Evolutionary conservation across 176 grass and related monocot genomes (phyloP), one percentile per base, ranked within the genome.

Genomic region (Tuctoria greenei): DNA sequence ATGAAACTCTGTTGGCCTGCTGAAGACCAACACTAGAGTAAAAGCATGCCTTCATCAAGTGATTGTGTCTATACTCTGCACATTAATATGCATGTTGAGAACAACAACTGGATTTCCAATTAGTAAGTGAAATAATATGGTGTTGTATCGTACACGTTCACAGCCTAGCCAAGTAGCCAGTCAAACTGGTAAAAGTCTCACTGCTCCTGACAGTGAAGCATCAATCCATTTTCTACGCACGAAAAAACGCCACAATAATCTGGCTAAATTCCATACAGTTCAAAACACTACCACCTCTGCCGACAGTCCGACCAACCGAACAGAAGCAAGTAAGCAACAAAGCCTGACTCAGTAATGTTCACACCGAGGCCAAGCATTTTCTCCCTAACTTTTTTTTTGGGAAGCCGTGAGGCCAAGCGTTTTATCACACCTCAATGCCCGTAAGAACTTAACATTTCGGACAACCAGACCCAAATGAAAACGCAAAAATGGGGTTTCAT

Each of bases 21-120:
- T 46, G 40, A 16, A 46, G 40, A 66, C 7, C 10, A 0, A 2
- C 24, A 21, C 3, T 25, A 57, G 36, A 67, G 11, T 64, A 57
- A 66, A 67, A 28, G 46, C 35, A 26, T 77, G 76, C 9, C 10
- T 31, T 79, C 64, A 74, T 45, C 47, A 82, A 46, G 40, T 74
- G 42, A 37, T 10, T 36, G 1, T 7, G 34, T 40, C n/a, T 20
- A 47, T 47, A 47, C 39, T 47, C 45, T 47, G 24, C 11, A 43
- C 26, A 66, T 74, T 43, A 58, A 20, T 27, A 66, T 37, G 56
- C 55, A 37, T 50, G 9, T 58, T 13, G 17, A 21, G 17, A 62
- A 62, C 42, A 62, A 46, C 14, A 43, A 47, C 35, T 21, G 26
- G 6, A 75, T 47, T 12, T 41, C 55, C 3, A 47, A n/a, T 47